Base-by-base conservation (phyloP, 2,329 filamentous ascomycete genomes). In the Hawksworthiomyces lignivorus region DNA sequence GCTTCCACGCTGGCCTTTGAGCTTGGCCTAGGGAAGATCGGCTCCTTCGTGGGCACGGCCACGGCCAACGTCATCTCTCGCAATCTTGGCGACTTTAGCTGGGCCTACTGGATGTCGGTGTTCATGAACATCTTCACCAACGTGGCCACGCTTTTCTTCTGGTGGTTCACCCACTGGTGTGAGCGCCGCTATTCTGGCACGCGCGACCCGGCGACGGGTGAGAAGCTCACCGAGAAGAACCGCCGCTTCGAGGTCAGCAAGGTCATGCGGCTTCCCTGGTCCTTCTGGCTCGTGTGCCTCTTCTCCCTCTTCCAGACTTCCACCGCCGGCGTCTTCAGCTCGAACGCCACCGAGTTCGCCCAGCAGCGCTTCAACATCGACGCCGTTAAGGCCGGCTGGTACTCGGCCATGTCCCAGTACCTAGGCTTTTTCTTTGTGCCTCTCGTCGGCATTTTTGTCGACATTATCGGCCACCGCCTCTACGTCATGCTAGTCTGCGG, bases 71-170 rank as follows among this genome's bases (percentile, higher is more conserved):
- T 48, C 21, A 50, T 51, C 28, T 45, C 41, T 28, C 39, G 41
- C 14, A 32, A 36, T 44, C 48, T 54, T 26, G 74, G 75, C 0
- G 66, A 80, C 50, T 81, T 81, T 34, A 69, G 69, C 39, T 80
- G 75, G 73, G 73, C 73, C 0, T 80, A 72, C 51, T 80, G 77
- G 77, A 70, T 70, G 9, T 67, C 71, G 0, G 75, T 81, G 0
- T 74, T 77, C 50, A 80, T 80, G 72, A 79, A 80, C 44, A 44
- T 81, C 3, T 80, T 81, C 47, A 80, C 76, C 8, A 80, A 81
- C 41, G 52, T 68, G 0, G 64, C 68, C 1, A 78, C 75, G 0
- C 39, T 66, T 0, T 56, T 62, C 9, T 80, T 80, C 54, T 45
- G n/a, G 17, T 65, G 67, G 49, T 80, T 80, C 52, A 76, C 67